A percentile compares a stretch with the other conserved stretches of the same genome.
Evolutionary conservation across 2,329 filamentous ascomycete species (phyloP).

Genomic region (Ascochyta pisi): DNA sequence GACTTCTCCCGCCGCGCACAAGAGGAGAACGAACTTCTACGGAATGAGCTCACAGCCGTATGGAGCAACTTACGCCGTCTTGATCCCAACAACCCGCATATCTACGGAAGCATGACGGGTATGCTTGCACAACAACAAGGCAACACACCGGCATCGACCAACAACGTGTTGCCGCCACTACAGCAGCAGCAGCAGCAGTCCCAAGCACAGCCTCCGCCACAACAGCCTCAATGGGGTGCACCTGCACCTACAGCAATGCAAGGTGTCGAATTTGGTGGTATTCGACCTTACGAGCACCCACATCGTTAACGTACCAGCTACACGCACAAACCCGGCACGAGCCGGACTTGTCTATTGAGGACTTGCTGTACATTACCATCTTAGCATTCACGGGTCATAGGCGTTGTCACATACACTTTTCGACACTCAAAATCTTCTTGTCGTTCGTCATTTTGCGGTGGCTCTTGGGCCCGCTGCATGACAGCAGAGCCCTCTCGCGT

Average conservation of each 20-base stretch:
- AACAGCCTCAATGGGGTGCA: constrained; percentile 41
- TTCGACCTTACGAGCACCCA: constrained; percentile 46
- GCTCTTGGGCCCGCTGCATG: background rate
- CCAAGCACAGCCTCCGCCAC: constrained; percentile 39
- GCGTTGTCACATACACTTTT: constrained; percentile 19
- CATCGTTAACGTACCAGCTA: constrained; percentile 32
- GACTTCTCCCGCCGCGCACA: constrained; percentile 53
- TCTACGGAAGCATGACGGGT: constrained; percentile 56
- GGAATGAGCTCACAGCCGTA: constrained; percentile 55
- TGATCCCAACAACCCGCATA: constrained; percentile 55
- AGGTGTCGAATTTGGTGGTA: constrained; percentile 56
- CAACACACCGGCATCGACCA: constrained; percentile 35
- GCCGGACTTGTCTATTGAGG: constrained; percentile 1
- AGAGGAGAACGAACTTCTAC: constrained; percentile 57
- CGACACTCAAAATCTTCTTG: background rate
- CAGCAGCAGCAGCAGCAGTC: constrained; percentile 47
- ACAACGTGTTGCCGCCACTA: constrained; percentile 47
- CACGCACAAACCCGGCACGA: background rate
- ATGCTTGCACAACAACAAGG: constrained; percentile 51
- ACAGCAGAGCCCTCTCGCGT: constrained; percentile 1
- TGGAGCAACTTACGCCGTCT: constrained; percentile 55
- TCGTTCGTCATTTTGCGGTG: background rate
- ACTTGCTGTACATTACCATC: constrained; percentile 17
- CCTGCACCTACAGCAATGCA: constrained; percentile 54
- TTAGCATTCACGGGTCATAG: constrained; percentile 15